Percentiles rank a stretch among this genome's conserved stretches.
Evolutionary conservation across 345 rosid genomes (phyloP).

Genomic region (Gynandropsis gynandra): DNA sequence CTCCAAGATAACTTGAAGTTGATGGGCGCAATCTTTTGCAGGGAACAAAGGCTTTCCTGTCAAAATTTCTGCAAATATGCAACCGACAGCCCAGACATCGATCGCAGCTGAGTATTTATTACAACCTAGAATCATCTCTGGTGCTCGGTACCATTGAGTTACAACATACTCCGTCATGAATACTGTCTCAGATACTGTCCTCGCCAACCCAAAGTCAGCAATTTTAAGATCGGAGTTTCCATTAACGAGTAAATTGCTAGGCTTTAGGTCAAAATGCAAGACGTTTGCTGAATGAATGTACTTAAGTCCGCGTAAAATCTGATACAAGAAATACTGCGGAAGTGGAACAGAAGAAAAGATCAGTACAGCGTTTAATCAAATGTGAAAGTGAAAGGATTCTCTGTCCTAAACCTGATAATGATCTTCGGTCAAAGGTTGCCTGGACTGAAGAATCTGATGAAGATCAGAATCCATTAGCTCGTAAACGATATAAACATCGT

Average conservation of each 20-base stretch:
- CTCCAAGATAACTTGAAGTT: slow-evolving; percentile 48
- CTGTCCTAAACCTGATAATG: slow-evolving; percentile 43
- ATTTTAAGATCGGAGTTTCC: slow-evolving; percentile 57
- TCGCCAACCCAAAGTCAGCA: slow-evolving; percentile 51
- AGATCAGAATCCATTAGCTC: slow-evolving; percentile 61
- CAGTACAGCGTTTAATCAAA: neutral
- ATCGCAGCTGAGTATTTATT: slow-evolving; percentile 53
- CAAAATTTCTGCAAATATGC: slow-evolving; percentile 53
- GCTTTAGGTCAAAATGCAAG: slow-evolving; percentile 52
- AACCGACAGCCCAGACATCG: slow-evolving; percentile 67
- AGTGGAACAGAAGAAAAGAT: neutral
- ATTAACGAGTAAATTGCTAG: slow-evolving; percentile 49
- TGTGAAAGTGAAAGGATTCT: neutral
- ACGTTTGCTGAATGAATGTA: slow-evolving; percentile 58
- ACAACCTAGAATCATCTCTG: slow-evolving; percentile 49
- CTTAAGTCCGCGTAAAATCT: slow-evolving; percentile 51
- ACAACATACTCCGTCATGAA: slow-evolving; percentile 64
- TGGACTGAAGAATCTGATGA: slow-evolving; percentile 50
- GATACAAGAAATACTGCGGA: slow-evolving; percentile 52
- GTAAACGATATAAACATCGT: slow-evolving; percentile 50
- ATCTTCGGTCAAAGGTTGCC: slow-evolving; percentile 41
- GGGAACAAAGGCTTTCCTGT: slow-evolving; percentile 47
- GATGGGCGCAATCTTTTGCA: slow-evolving; percentile 51
- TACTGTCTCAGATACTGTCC: slow-evolving; percentile 54
- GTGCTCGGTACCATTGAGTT: slow-evolving; percentile 54